phyloP scores from a whole-genome alignment of 176 grass and related monocot species.

The Ensete ventricosum region DNA sequence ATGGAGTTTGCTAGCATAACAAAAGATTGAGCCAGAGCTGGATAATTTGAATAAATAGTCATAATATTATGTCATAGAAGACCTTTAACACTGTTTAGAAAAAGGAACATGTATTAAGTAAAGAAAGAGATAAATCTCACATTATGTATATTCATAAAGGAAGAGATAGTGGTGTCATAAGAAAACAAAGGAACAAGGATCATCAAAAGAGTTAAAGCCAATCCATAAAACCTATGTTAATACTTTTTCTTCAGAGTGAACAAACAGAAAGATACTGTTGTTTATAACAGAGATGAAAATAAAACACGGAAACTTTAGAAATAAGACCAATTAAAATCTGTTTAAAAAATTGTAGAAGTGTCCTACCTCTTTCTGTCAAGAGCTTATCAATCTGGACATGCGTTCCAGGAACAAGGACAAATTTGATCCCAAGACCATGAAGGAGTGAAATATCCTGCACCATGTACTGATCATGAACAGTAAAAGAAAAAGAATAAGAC shows the following conservation, averaged over 20 bases:
- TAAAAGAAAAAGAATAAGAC: background rate
- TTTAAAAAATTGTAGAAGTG: background rate
- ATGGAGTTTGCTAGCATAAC: too few relatives aligned
- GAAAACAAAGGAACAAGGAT: background rate
- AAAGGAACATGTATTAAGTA: too few relatives aligned
- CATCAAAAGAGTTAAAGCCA: too few relatives aligned
- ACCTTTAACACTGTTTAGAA: too few relatives aligned
- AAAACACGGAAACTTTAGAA: background rate
- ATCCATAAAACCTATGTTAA: too few relatives aligned
- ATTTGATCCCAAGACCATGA: constrained; percentile 93
- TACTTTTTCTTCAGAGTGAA: background rate
- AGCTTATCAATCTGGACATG: constrained; percentile 81
- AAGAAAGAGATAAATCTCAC: too few relatives aligned
- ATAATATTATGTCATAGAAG: too few relatives aligned
- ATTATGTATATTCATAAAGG: background rate
- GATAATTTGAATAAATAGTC: too few relatives aligned
- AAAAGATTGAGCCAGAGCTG: too few relatives aligned
- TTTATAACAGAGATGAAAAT: too few relatives aligned
- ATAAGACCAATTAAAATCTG: background rate
- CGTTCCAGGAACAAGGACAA: constrained; percentile 83
- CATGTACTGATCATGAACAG: background rate
- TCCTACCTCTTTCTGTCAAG: constrained; percentile 65
- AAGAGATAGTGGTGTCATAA: background rate
- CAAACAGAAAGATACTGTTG: background rate
- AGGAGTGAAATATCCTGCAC: constrained; percentile 87